A percentile compares a stretch with the other conserved stretches of the same genome.
phyloP scores from a whole-genome alignment of 192 early-diverging fungal species.

The Coemansia pectinata region DNA sequence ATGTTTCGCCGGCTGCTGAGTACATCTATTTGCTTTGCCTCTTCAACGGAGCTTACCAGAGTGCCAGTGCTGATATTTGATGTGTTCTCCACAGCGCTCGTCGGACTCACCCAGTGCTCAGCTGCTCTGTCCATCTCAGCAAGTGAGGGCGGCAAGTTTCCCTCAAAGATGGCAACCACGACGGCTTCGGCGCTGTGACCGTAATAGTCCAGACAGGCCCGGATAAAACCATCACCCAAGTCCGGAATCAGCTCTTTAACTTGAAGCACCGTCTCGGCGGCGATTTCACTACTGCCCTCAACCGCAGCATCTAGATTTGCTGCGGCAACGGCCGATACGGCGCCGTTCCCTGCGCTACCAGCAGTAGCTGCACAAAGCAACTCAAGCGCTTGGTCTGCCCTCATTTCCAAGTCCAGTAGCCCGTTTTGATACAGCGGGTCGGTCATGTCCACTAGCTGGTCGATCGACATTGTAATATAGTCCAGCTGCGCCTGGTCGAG shows the following conservation, averaged over 20 bases:
- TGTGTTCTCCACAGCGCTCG: background rate
- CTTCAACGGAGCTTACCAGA: background rate
- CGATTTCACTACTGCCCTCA: conserved; percentile 25
- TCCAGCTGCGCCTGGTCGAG: conserved; percentile 62
- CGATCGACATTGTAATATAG: conserved; percentile 66
- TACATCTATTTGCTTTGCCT: conserved; percentile 9
- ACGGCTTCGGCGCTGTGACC: conserved; percentile 68
- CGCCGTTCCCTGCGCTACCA: conserved; percentile 1
- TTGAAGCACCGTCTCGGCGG: conserved; percentile 70
- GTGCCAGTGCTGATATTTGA: background rate
- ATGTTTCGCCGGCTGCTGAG: conserved; percentile 73
- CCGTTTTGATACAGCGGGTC: conserved; percentile 45
- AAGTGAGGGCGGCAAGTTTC: conserved; percentile 68
- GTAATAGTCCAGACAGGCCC: conserved; percentile 75
- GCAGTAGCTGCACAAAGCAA: background rate
- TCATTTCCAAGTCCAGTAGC: conserved; percentile 14
- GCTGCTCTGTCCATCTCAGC: conserved; percentile 64
- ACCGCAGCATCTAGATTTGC: conserved; percentile 1
- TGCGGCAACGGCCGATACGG: background rate
- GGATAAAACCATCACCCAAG: conserved; percentile 87
- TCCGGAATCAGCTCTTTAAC: conserved; percentile 88
- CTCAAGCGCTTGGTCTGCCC: conserved; percentile 19
- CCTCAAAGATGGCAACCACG: conserved; percentile 79
- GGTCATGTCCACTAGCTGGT: conserved; percentile 65
- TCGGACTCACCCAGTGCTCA: conserved; percentile 15